A percentile compares a stretch with the other conserved stretches of the same genome.
Conservation (phyloP, 805 yeast genomes). For the Middelhovenomyces tepae region DNA sequence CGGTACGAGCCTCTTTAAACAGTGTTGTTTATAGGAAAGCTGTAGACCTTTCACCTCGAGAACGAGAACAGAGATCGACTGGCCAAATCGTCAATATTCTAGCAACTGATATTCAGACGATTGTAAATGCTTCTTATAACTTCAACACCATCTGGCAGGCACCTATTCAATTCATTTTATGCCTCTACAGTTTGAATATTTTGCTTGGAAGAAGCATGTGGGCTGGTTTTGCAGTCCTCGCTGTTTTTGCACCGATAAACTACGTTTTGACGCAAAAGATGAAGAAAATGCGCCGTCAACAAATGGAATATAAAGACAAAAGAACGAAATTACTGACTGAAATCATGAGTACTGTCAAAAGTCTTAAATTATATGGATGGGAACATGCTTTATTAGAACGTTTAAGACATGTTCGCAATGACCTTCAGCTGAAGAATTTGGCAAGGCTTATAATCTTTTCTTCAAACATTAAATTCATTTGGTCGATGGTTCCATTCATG, state of each 20-base stretch:
- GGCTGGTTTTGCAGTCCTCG: constrained; percentile 77
- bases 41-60: constrained; percentile 54
- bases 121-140: constrained; percentile 73
- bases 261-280: constrained; percentile 43
- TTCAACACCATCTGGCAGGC: constrained; percentile 85
- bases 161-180: constrained; percentile 75
- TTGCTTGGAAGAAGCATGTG: constrained; percentile 86
- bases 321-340: constrained; percentile 84
- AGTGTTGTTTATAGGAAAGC: constrained; percentile 66
- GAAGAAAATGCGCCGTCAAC: constrained; percentile 66
- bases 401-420: constrained; percentile 75
- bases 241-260: constrained; percentile 72
- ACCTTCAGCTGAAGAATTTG: constrained; percentile 71
- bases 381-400: constrained; percentile 74
- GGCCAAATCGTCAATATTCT: constrained; percentile 92
- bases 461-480: constrained; percentile 66
- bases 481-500: constrained; percentile 79
- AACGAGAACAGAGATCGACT: constrained; percentile 57
- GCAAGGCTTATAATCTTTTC: constrained; percentile 55
- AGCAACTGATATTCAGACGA: constrained; percentile 88
- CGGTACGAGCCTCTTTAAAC: constrained; percentile 46
- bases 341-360: constrained; percentile 79
- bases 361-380: constrained; percentile 93
- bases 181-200: constrained; percentile 63
- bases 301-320: constrained; percentile 84